phyloP scores from a whole-genome alignment of 768 basidiomycete genomes.

The Flagelloscypha sp. region DNA sequence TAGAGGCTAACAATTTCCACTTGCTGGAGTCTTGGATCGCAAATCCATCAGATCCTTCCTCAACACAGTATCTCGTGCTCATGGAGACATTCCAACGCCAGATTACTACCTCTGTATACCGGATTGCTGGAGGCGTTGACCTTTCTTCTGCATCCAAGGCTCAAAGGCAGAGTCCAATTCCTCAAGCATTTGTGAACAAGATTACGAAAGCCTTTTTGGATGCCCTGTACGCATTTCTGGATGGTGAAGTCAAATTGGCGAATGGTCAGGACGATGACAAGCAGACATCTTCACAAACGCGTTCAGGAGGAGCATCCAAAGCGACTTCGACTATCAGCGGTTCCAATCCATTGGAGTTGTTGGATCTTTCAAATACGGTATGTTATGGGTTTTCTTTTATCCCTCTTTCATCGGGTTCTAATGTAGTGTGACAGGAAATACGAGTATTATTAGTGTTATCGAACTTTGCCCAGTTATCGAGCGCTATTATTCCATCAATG shows the following conservation, averaged over 20 bases:
- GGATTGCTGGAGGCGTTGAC: constrained; percentile 73
- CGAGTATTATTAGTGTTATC: constrained; percentile 83
- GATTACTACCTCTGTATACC: constrained; percentile 66
- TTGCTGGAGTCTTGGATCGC: constrained; percentile 81
- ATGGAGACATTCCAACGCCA: constrained; percentile 79
- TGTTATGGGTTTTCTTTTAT: constrained; percentile 15
- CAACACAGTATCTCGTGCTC: constrained; percentile 68
- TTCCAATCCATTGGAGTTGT: constrained; percentile 45
- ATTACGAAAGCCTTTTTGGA: constrained; percentile 84
- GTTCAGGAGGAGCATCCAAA: constrained; percentile 20
- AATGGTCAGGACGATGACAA: constrained; percentile 63
- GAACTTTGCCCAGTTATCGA: constrained; percentile 74
- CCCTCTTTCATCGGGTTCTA: constrained; percentile 4
- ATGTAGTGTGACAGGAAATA: constrained; percentile 53
- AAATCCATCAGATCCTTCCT: constrained; percentile 50
- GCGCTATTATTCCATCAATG: constrained; percentile 67
- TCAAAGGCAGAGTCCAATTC: constrained; percentile 52
- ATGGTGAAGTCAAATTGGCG: constrained; percentile 76
- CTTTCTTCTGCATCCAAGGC: constrained; percentile 36
- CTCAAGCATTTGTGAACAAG: constrained; percentile 58
- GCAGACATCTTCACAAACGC: too few species aligned
- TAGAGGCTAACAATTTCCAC: constrained; percentile 80
- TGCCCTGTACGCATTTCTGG: constrained; percentile 74
- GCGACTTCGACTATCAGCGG: constrained; percentile 20
- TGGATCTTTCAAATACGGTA: constrained; percentile 60